Evolutionary conservation across 2,329 filamentous ascomycete species (phyloP), one percentile per base, ranked within the genome.

Genomic region (Neurospora crassa): DNA sequence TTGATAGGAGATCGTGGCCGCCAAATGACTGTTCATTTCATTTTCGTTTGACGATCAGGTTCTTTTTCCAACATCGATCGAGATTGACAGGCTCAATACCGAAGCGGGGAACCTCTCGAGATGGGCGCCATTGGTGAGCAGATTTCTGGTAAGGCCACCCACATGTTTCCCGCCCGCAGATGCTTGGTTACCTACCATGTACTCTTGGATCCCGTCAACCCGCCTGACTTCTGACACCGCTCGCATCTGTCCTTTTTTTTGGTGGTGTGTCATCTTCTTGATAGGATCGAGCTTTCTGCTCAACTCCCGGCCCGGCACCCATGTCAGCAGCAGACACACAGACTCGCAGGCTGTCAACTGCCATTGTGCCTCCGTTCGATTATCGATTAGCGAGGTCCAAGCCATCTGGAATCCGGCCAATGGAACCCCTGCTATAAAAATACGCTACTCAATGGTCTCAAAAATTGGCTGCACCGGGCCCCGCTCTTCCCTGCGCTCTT

Each of bases 321-420:
- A 63, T 63, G 53, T 63, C 53, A 37, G 53, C 53, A 29, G 29
- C 53, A 63, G 14, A 24, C 53, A 24, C 53, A 59, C 53, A 18
- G 53, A 59, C 24, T 59, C 47, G 47, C 47, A 59, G 24, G 20
- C 68, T 24, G 47, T 43, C 34, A 20, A 69, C 47, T 47, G 29
- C 29, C 45, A 53, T 29, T 69, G 18, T 69, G 68, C 68, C 68
- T 37, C 68, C 68, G 43, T 69, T 69, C 68, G 68, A 69, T 69
- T 53, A 69, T 45, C 68, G 68, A 69, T 45, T 45, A 40, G 67
- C 37, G 37, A 40, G 18, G 68, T 29, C 41, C 14, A 34, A n/a
- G 43, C 14, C 24, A 53, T 69, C 16, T 45, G 45, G 18, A 18
- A 37, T 24, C 34, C 12, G 34, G 20, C 42, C 68, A 41, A 69